Percentiles rank a stretch among this genome's conserved stretches.
Conservation (phyloP, 1,284 basidiomycete species). For the Porphyrellus sp. region DNA sequence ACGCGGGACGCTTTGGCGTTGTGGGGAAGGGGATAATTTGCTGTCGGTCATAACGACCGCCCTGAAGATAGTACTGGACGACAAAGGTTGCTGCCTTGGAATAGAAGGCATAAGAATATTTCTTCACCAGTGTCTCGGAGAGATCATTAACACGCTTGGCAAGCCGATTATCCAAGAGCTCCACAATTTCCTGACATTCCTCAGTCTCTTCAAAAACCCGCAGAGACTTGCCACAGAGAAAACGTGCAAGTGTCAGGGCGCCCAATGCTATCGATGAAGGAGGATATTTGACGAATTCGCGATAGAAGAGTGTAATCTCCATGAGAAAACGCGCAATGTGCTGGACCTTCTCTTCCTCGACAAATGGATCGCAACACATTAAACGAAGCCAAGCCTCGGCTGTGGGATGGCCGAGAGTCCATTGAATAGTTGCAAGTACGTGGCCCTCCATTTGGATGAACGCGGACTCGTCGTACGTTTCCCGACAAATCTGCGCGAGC, state of each 20-base stretch:
- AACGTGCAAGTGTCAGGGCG: slow-evolving; percentile 85
- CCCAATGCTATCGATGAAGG: slow-evolving; percentile 88
- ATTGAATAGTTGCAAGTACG: slow-evolving; percentile 93
- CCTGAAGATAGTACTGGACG: slow-evolving; percentile 87
- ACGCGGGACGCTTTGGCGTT: slow-evolving; percentile 61
- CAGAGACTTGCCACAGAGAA: slow-evolving; percentile 76
- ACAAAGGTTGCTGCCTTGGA: slow-evolving; percentile 91
- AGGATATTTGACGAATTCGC: slow-evolving; percentile 86
- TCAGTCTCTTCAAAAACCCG: slow-evolving; percentile 78
- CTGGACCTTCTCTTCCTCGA: slow-evolving; percentile 87
- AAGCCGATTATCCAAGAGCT: slow-evolving; percentile 82
- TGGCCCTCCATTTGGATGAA: slow-evolving; percentile 98
- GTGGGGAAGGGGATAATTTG: slow-evolving; percentile 56
- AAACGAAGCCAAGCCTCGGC: slow-evolving; percentile 95
- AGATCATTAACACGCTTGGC: slow-evolving; percentile 84
- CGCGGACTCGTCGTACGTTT: slow-evolving; percentile 93
- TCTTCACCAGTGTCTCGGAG: slow-evolving; percentile 93
- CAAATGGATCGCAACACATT: slow-evolving; percentile 64
- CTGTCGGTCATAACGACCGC: slow-evolving; percentile 62
- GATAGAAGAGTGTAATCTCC: slow-evolving; percentile 97
- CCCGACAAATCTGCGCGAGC: slow-evolving; percentile 90
- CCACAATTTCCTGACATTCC: slow-evolving; percentile 74
- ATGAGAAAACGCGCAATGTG: slow-evolving; percentile 96
- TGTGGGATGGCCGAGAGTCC: slow-evolving; percentile 96
- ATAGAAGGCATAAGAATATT: slow-evolving; percentile 95